A percentile compares a stretch with the other conserved stretches of the same genome.
phyloP scores from a whole-genome alignment of 257 asterid genomes.

The Ligustrum vulgare region DNA sequence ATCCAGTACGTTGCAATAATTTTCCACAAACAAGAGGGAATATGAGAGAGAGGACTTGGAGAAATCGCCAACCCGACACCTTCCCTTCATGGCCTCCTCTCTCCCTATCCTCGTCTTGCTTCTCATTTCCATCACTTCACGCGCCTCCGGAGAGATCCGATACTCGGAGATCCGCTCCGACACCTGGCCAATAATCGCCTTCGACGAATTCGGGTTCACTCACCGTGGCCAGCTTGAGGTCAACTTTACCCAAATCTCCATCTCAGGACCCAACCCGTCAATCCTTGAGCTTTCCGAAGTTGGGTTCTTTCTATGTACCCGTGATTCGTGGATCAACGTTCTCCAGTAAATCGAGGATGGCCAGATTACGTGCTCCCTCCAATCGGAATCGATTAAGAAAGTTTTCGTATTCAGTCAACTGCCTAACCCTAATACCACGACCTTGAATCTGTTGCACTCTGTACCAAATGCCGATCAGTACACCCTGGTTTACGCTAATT shows the following conservation, averaged over 20 bases:
- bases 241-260: slow-evolving; percentile 48
- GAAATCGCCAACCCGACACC: too few species aligned
- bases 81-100: not conserved
- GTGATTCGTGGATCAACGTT: slow-evolving; percentile 67
- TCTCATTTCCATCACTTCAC: slow-evolving; percentile 35
- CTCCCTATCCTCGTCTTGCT: slow-evolving; percentile 34
- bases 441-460: slow-evolving; percentile 29
- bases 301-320: slow-evolving; percentile 82
- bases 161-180: slow-evolving; percentile 45
- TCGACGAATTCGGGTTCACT: slow-evolving; percentile 86
- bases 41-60: too few species aligned
- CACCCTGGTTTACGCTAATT: slow-evolving; percentile 70
- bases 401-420: slow-evolving; percentile 58
- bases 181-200: slow-evolving; percentile 58
- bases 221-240: slow-evolving; percentile 79
- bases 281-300: slow-evolving; percentile 44
- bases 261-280: slow-evolving; percentile 38
- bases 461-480: slow-evolving; percentile 68
- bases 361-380: slow-evolving; percentile 62
- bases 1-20: too few species aligned
- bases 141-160: slow-evolving; percentile 27
- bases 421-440: slow-evolving; percentile 29
- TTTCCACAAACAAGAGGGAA: not conserved
- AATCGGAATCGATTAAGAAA: slow-evolving; percentile 44
- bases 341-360: slow-evolving; percentile 70